Evolutionary conservation across 73 alveolate species (phyloP), one percentile per base, ranked within the genome.

Genomic region (Tetrahymena elliotti): DNA sequence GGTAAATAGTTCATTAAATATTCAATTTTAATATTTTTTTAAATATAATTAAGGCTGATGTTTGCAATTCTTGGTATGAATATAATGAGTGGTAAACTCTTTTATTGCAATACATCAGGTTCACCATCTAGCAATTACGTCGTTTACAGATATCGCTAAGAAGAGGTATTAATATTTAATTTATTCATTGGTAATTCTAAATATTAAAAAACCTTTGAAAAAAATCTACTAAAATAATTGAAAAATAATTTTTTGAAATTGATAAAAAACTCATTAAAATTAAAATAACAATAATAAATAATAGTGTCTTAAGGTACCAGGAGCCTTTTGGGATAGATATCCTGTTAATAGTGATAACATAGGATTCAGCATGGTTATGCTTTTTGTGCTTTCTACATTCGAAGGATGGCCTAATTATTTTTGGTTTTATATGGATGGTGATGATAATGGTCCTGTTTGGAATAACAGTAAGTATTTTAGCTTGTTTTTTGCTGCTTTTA

Each of bases 381-480:
- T 98, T 22, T 98, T 98, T 95, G 97, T 98, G 33, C 93, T 98
- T 94, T 84, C 97, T 36, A 98, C 98, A 36, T 96, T 95, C 33
- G 99, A 99, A 96, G 99, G 99, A 34, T 99, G 99, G 99, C 99
- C 99, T 6, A 98, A 97, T 36, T 95, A 97, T 41, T 98, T 98
- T 99, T 95, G 53, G 84, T 93, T 93, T 52, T 88, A 93, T 83
- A 84, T 93, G 22, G 99, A 97, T 84, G 98, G 97, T 1, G 93
- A 82, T 40, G 98, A 93, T 82, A 40, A 53, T 54, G 97, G 96
- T 12, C 98, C 98, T 53, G 93, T 94, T 22, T 18, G 33, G 31
- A 83, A 96, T 83, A 35, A 37, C 53, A 52, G 95, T 52, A 40
- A 83, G 12, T 54, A 83, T 40, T 92, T 93, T 92, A 82, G 94